A percentile compares a stretch with the other conserved stretches of the same genome.
Conservation (phyloP, 1,284 basidiomycete species). For the Pseudozyma thailandica region DNA sequence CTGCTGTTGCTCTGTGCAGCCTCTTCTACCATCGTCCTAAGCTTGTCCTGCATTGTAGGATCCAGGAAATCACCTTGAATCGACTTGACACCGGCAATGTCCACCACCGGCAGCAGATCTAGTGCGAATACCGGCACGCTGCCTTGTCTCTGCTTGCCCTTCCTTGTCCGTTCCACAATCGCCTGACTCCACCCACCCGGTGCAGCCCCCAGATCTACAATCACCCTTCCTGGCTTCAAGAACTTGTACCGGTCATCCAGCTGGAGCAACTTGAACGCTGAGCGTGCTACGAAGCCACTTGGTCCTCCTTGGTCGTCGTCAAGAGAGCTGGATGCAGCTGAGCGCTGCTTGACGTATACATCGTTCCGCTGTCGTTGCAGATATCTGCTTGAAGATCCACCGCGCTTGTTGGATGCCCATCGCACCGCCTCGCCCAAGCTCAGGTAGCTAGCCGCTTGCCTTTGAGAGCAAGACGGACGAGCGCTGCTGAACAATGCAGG, state of each 20-base stretch:
- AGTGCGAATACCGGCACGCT: constrained; percentile 47
- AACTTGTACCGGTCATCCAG: constrained; percentile 54
- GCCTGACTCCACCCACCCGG: constrained; percentile 64
- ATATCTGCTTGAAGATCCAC: constrained; percentile 42
- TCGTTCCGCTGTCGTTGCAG: constrained; percentile 43
- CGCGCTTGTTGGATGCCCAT: constrained; percentile 34
- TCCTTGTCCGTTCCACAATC: constrained; percentile 30
- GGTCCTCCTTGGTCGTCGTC: constrained; percentile 8
- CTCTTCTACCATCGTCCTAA: constrained; percentile 17
- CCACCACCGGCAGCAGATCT: constrained; percentile 46
- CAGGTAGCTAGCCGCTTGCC: too few relatives aligned
- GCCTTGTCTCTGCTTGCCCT: not conserved
- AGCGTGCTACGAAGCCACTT: constrained; percentile 48
- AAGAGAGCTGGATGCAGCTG: not conserved
- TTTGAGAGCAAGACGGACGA: too few relatives aligned
- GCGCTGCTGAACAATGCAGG: too few relatives aligned
- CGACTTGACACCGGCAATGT: constrained; percentile 27
- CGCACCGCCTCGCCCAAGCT: constrained; percentile 1
- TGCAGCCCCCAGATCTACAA: constrained; percentile 62
- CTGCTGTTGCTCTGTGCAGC: not conserved
- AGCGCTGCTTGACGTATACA: constrained; percentile 40
- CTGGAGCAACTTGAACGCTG: constrained; percentile 62
- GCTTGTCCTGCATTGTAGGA: constrained; percentile 13
- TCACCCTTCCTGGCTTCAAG: constrained; percentile 37
- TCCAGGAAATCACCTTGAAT: constrained; percentile 59